Conservation (phyloP, 352 stramenopile species). For the Globisporangium spinosum region DNA sequence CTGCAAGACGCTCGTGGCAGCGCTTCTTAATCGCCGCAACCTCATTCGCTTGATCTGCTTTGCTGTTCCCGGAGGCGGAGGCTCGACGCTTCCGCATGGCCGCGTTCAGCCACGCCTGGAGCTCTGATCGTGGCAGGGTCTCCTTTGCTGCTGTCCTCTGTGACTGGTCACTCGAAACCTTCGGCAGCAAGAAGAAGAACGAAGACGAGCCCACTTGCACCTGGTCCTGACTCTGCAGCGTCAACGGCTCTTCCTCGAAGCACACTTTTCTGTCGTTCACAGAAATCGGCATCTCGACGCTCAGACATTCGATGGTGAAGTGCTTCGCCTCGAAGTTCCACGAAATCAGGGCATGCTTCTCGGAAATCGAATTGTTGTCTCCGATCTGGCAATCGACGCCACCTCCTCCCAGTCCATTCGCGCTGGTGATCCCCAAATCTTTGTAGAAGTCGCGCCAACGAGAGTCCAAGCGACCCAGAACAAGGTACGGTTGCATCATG, state of each 20-base stretch:
- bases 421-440: slow-evolving; percentile 35
- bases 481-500: slow-evolving; percentile 56
- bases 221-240: slow-evolving; percentile 46
- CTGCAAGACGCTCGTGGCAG: slow-evolving; percentile 18
- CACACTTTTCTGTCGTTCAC: slow-evolving; percentile 64
- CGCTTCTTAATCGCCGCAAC: slow-evolving; percentile 18
- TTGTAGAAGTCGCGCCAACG: slow-evolving; percentile 63
- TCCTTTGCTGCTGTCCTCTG: not conserved
- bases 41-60: not conserved
- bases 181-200: slow-evolving; percentile 79
- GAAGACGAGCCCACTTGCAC: slow-evolving; percentile 66
- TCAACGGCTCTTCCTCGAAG: slow-evolving; percentile 41
- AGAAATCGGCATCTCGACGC: slow-evolving; percentile 38
- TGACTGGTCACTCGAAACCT: slow-evolving; percentile 12
- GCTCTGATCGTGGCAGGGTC: slow-evolving; percentile 21
- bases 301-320: slow-evolving; percentile 77
- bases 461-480: slow-evolving; percentile 58
- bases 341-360: slow-evolving; percentile 59
- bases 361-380: slow-evolving; percentile 53
- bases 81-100: slow-evolving; percentile 25
- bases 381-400: slow-evolving; percentile 71
- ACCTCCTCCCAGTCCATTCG: slow-evolving; percentile 47
- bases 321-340: slow-evolving; percentile 41
- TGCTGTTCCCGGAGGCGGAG: not conserved
- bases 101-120: slow-evolving; percentile 33